These are phyloP conservation scores for Xylariaceae sp. DNA, from an alignment of 2,329 filamentous ascomycete species.

Conservation along the genomic window DNA sequence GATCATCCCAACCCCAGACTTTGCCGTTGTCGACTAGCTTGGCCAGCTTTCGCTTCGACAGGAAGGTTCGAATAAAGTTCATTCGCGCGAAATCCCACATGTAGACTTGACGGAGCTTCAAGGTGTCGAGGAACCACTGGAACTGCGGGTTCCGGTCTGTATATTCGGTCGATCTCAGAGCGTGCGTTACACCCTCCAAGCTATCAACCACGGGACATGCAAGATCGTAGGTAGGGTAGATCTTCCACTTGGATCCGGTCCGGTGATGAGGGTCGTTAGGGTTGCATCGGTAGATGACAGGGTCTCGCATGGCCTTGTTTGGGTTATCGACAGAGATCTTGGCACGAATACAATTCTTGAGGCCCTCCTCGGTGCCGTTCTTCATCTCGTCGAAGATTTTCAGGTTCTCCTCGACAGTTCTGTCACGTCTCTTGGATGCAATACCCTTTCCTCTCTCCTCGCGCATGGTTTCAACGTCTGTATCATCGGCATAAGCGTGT, in stretches of 20 bases:
- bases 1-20: constrained; percentile 86
- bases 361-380: constrained; percentile 75
- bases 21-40: constrained; percentile 77
- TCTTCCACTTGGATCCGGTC: constrained; percentile 79
- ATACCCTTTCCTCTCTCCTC: constrained; percentile 83
- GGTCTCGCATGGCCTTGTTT: constrained; percentile 95
- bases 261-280: constrained; percentile 69
- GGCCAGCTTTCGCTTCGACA: constrained; percentile 85
- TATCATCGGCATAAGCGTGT: constrained; percentile 93
- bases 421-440: constrained; percentile 78
- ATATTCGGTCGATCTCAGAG: constrained; percentile 83
- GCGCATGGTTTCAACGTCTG: constrained; percentile 85
- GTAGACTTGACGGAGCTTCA: constrained; percentile 75
- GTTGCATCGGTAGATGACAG: constrained; percentile 97
- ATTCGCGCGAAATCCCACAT: constrained; percentile 86
- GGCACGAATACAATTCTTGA: constrained; percentile 88
- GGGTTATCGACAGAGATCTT: constrained; percentile 90
- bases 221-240: constrained; percentile 87
- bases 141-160: constrained; percentile 86
- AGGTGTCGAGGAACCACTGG: constrained; percentile 78
- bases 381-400: constrained; percentile 94
- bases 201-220: constrained; percentile 81
- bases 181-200: constrained; percentile 81
- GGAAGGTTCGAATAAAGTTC: constrained; percentile 81
- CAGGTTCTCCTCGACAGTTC: constrained; percentile 79